A percentile compares a stretch with the other conserved stretches of the same genome.
phyloP scores from a whole-genome alignment of 1,139 yeast genomes.

The Wickerhamiella pararugosa region DNA sequence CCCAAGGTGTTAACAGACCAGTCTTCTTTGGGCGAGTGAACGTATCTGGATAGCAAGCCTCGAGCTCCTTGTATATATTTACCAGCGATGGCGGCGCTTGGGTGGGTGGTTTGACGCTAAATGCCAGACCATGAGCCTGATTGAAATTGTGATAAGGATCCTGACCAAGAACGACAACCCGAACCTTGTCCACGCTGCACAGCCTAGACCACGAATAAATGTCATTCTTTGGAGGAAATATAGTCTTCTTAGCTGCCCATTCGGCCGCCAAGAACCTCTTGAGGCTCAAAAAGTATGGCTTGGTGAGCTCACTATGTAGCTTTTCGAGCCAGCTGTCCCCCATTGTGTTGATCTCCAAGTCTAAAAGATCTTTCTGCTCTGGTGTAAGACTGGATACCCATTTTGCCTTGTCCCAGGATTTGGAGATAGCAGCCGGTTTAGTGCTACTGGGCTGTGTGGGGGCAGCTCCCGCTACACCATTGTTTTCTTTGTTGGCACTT shows the following conservation, averaged over 20 bases:
- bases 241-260: constrained; percentile 25
- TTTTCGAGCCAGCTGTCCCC: constrained; percentile 67
- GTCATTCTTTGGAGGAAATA: constrained; percentile 65
- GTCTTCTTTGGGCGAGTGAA: constrained; percentile 38
- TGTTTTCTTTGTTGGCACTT: not conserved
- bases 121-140: constrained; percentile 96
- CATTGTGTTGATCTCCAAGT: constrained; percentile 52
- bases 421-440: not conserved
- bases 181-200: constrained; percentile 62
- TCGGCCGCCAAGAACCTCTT: constrained; percentile 41
- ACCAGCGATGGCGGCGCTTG: constrained; percentile 80
- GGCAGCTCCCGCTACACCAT: not conserved
- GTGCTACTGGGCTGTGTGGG: no score
- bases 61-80: constrained; percentile 71
- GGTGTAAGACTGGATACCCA: constrained; percentile 42
- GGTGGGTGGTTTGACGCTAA: constrained; percentile 74
- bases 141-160: constrained; percentile 89
- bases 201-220: constrained; percentile 90
- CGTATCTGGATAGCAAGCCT: constrained; percentile 50
- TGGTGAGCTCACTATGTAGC: constrained; percentile 56
- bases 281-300: constrained; percentile 69
- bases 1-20: constrained; percentile 76
- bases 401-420: constrained; percentile 23
- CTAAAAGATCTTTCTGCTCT: constrained; percentile 40
- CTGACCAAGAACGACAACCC: constrained; percentile 79